These are phyloP conservation scores for Basipetospora chlamydospora DNA, from an alignment of 2,329 filamentous ascomycete species.

Conservation along the genomic window DNA sequence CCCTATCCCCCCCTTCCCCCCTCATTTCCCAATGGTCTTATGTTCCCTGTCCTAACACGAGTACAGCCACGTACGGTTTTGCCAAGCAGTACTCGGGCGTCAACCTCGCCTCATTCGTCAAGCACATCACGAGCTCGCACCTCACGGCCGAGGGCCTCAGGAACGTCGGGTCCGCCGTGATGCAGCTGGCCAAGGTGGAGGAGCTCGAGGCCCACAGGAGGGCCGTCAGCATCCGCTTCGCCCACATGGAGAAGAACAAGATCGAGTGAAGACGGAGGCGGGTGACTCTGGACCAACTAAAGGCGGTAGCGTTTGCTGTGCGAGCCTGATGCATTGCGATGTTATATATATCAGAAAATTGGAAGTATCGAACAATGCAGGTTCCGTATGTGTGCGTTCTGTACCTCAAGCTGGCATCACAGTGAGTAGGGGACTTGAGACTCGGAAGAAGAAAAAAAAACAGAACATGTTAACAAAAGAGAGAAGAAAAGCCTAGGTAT, in stretches of 20 bases:
- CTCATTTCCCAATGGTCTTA: neutral
- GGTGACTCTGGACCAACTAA: too few species aligned
- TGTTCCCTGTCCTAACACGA: slow-evolving; percentile 10
- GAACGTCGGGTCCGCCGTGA: slow-evolving; percentile 79
- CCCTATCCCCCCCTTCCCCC: neutral
- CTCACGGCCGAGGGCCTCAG: slow-evolving; percentile 71
- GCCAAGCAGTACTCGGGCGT: slow-evolving; percentile 98
- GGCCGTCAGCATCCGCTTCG: slow-evolving; percentile 71
- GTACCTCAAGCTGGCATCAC: too few species aligned
- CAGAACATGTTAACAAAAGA: too few species aligned
- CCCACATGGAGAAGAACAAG: slow-evolving; percentile 29
- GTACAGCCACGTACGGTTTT: slow-evolving; percentile 82
- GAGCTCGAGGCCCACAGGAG: slow-evolving; percentile 86
- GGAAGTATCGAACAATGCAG: too few species aligned
- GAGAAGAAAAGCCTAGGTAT: too few species aligned
- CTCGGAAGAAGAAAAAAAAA: too few species aligned
- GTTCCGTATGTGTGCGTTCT: too few species aligned
- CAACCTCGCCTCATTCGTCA: slow-evolving; percentile 89
- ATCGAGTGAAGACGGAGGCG: too few species aligned
- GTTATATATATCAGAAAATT: too few species aligned
- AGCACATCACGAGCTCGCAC: slow-evolving; percentile 93
- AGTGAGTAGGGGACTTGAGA: too few species aligned
- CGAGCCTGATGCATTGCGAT: too few species aligned
- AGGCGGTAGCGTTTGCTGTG: too few species aligned
- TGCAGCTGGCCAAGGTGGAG: slow-evolving; percentile 89